These are phyloP conservation scores for Infundibulicybe gibba DNA, from an alignment of 768 basidiomycete species.

Conservation along the genomic window DNA sequence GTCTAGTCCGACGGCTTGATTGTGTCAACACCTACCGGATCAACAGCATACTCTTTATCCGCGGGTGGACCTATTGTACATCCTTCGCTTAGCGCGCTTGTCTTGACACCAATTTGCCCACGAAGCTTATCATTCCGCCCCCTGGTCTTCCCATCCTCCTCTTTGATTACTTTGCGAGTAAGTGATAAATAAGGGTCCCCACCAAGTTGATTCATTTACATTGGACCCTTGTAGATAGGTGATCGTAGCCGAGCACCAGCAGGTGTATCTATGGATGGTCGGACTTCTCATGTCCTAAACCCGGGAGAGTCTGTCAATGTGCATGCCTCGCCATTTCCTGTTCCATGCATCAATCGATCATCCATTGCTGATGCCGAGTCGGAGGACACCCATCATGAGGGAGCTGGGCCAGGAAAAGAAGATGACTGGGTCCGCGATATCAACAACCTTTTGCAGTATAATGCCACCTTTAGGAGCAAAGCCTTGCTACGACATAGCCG, in stretches of 20 bases:
- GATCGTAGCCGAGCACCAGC: constrained; percentile 82
- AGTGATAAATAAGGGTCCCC: constrained; percentile 18
- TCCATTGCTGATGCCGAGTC: constrained; percentile 58
- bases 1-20: constrained; percentile 87
- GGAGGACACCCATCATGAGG: constrained; percentile 47
- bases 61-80: constrained; percentile 97
- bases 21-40: constrained; percentile 93
- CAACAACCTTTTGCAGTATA: constrained; percentile 92
- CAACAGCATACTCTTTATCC: constrained; percentile 93
- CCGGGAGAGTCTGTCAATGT: constrained; percentile 87
- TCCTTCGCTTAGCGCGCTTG: constrained; percentile 84
- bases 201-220: not conserved
- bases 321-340: constrained; percentile 81
- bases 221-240: constrained; percentile 55
- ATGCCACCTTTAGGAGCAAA: constrained; percentile 90
- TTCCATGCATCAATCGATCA: constrained; percentile 89
- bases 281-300: constrained; percentile 75
- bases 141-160: constrained; percentile 83
- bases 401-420: constrained; percentile 75
- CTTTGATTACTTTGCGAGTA: constrained; percentile 71
- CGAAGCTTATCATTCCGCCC: constrained; percentile 90
- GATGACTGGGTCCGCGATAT: constrained; percentile 98
- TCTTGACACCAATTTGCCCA: constrained; percentile 95
- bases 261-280: constrained; percentile 92
- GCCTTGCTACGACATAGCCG: constrained; percentile 75